Conservation (phyloP, 2,329 filamentous ascomycete species). For the Penicillium brevicompactum region DNA sequence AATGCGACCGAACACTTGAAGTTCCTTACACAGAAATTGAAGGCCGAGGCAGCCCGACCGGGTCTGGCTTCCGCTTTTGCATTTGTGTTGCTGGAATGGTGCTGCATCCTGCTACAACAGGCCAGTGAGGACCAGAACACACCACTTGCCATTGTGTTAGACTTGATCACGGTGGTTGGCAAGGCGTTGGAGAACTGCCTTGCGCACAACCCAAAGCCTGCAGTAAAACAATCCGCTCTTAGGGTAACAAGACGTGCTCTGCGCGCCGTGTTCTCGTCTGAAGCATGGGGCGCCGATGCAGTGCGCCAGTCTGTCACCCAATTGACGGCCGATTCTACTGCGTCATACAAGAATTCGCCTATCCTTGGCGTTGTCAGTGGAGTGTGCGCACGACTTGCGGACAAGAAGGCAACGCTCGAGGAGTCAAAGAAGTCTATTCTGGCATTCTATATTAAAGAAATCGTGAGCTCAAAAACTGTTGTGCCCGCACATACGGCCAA, state of each 20-base stretch:
- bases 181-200: constrained; percentile 78
- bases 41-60: constrained; percentile 72
- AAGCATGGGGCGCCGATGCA: constrained; percentile 60
- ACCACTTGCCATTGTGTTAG: constrained; percentile 58
- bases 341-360: constrained; percentile 70
- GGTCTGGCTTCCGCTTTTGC: constrained; percentile 78
- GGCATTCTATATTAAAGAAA: constrained; percentile 80
- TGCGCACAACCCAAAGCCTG: constrained; percentile 62
- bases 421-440: constrained; percentile 72
- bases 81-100: constrained; percentile 91
- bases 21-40: constrained; percentile 67
- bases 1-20: constrained; percentile 53
- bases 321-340: constrained; percentile 68
- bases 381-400: constrained; percentile 72
- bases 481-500: constrained; percentile 72
- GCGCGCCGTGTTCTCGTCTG: constrained; percentile 68
- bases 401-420: constrained; percentile 64
- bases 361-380: constrained; percentile 86
- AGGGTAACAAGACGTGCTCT: constrained; percentile 78
- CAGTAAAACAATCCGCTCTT: constrained; percentile 72
- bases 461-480: constrained; percentile 74
- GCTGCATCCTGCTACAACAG: constrained; percentile 73
- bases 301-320: constrained; percentile 65
- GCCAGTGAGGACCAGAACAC: constrained; percentile 67
- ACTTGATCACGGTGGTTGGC: constrained; percentile 70